Evolutionary conservation across 257 asterid genomes (phyloP).

Genomic region (Capsicum pubescens): DNA sequence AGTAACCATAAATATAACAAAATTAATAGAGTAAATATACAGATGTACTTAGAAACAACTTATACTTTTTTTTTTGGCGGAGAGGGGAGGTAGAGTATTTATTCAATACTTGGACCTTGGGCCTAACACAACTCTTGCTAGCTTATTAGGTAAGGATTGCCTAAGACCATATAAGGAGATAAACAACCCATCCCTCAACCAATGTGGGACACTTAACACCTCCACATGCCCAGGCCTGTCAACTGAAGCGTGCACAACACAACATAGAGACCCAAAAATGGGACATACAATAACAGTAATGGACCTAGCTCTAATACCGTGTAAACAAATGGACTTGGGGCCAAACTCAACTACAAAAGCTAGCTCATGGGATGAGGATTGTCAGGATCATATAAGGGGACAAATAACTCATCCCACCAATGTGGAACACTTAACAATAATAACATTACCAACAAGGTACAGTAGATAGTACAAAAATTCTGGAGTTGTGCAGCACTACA

Average conservation of each 20-base stretch:
- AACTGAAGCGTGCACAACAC: constrained; percentile 2
- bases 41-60: constrained; percentile 35
- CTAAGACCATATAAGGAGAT: background rate
- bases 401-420: background rate
- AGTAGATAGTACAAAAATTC: background rate
- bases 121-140: background rate
- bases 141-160: background rate
- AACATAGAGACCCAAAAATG: background rate
- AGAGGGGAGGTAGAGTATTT: background rate
- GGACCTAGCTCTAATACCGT: background rate
- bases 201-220: background rate
- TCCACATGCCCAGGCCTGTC: background rate
- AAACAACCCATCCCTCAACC: background rate
- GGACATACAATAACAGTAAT: background rate
- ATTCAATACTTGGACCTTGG: background rate
- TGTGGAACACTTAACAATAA: background rate
- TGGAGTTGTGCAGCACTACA: background rate
- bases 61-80: constrained; percentile 41
- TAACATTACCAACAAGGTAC: background rate
- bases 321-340: background rate
- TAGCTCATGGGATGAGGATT: background rate
- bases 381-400: background rate
- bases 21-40: background rate
- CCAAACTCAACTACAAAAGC: background rate
- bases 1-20: background rate